Evolutionary conservation across 2,329 filamentous ascomycete genomes (phyloP).

Genomic region (Alternaria arbusti): DNA sequence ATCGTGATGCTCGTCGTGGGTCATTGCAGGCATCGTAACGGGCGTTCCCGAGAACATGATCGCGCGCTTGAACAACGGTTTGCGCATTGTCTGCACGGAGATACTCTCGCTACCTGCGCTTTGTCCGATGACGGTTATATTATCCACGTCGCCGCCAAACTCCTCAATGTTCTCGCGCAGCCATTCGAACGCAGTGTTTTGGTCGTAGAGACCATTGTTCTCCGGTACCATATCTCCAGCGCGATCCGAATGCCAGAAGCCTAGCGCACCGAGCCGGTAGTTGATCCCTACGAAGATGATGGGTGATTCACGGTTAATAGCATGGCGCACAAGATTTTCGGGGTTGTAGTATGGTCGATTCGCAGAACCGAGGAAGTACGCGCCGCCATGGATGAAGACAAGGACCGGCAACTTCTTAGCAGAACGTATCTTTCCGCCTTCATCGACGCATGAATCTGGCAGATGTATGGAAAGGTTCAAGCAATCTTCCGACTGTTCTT

Average conservation of each 20-base stretch:
- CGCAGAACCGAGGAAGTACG: conserved; percentile 56
- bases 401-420: conserved; percentile 54
- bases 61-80: conserved; percentile 21
- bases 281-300: conserved; percentile 17
- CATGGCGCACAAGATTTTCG: conserved; percentile 11
- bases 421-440: conserved; percentile 32
- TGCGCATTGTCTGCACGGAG: conserved; percentile 13
- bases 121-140: conserved; percentile 3
- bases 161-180: conserved; percentile 40
- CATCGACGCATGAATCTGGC: conserved; percentile 49
- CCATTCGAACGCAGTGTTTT: conserved; percentile 47
- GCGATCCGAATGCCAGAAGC: conserved; percentile 52
- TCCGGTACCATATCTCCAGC: conserved; percentile 38
- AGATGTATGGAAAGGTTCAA: conserved; percentile 51
- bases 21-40: conserved; percentile 23
- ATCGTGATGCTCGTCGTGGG: conserved; percentile 11
- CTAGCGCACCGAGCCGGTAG: conserved; percentile 36
- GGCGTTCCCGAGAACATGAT: conserved; percentile 20
- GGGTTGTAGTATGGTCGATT: conserved; percentile 60
- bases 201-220: conserved; percentile 42
- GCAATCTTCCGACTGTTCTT: conserved; percentile 46
- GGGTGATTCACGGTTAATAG: conserved; percentile 7
- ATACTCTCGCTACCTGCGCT: conserved; percentile 44
- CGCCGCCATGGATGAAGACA: conserved; percentile 61
- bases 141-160: conserved; percentile 44